Evolutionary conservation across 2,329 filamentous ascomycete species (phyloP).

Genomic region (Diaporthe sp.): DNA sequence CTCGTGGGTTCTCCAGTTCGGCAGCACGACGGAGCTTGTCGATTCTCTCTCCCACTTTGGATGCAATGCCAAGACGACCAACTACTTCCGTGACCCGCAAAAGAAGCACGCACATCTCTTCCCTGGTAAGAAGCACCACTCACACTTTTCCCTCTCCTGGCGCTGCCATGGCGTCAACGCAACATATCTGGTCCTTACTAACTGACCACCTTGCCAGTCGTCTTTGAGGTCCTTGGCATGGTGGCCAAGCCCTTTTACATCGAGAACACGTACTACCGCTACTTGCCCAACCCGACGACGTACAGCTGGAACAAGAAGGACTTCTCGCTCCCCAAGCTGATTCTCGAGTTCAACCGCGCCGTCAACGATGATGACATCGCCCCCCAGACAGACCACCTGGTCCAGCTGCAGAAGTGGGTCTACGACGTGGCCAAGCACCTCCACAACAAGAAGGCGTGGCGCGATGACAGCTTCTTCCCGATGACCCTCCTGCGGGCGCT

Average conservation of each 20-base stretch:
- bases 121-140: slow-evolving; percentile 50
- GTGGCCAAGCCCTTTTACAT: slow-evolving; percentile 62
- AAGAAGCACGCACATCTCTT: slow-evolving; percentile 59
- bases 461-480: slow-evolving; percentile 39
- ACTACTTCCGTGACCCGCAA: slow-evolving; percentile 52
- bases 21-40: slow-evolving; percentile 59
- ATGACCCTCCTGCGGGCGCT: slow-evolving; percentile 51
- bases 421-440: slow-evolving; percentile 33
- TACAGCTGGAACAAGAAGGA: slow-evolving; percentile 64
- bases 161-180: not conserved
- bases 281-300: slow-evolving; percentile 66
- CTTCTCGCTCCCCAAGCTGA: slow-evolving; percentile 54
- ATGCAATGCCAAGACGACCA: slow-evolving; percentile 63
- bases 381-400: slow-evolving; percentile 29
- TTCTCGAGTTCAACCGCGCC: slow-evolving; percentile 50
- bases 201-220: slow-evolving; percentile 49
- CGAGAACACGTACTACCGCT: slow-evolving; percentile 59
- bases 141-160: no score
- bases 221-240: slow-evolving; percentile 70
- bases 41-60: slow-evolving; percentile 64
- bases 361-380: slow-evolving; percentile 40
- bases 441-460: slow-evolving; percentile 30
- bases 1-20: slow-evolving; percentile 57
- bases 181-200: slow-evolving; percentile 33
- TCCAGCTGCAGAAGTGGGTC: slow-evolving; percentile 28